Evolutionary conservation across 805 yeast genomes (phyloP).

Genomic region (Schwanniomyces yamadae): DNA sequence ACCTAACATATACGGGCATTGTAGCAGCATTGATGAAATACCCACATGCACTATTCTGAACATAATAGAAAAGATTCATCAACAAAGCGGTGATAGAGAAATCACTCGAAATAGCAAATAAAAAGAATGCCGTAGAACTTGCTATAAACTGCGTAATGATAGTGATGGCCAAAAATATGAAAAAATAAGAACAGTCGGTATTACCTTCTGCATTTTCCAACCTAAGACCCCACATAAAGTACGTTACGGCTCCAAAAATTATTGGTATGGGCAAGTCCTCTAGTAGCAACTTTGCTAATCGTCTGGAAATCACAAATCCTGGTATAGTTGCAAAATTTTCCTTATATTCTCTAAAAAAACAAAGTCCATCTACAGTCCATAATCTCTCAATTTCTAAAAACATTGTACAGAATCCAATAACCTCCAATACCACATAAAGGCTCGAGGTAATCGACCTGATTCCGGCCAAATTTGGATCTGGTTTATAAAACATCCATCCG

Average conservation of each 20-base stretch:
- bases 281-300: conserved; percentile 60
- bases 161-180: conserved; percentile 58
- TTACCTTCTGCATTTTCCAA: conserved; percentile 15
- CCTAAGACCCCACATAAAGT: conserved; percentile 75
- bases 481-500: conserved; percentile 78
- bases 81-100: conserved; percentile 60
- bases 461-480: conserved; percentile 60
- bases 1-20: conserved; percentile 82
- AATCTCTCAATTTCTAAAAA: conserved; percentile 39
- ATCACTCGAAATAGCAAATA: conserved; percentile 58
- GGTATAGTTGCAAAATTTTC: conserved; percentile 65
- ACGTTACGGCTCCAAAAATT: conserved; percentile 59
- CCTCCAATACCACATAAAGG: conserved; percentile 37
- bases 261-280: conserved; percentile 70
- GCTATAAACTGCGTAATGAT: conserved; percentile 58
- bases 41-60: conserved; percentile 79
- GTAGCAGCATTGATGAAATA: conserved; percentile 69
- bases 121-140: conserved; percentile 52
- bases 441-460: conserved; percentile 52
- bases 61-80: conserved; percentile 63
- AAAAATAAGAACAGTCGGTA: conserved; percentile 46
- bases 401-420: conserved; percentile 40
- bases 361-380: conserved; percentile 37
- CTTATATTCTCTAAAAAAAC: conserved; percentile 56
- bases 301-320: conserved; percentile 67